Percentiles rank a stretch among this genome's conserved stretches.
These are phyloP conservation scores for Nicotiana noctiflora DNA, from an alignment of 257 asterid species.

Conservation along the genomic window DNA sequence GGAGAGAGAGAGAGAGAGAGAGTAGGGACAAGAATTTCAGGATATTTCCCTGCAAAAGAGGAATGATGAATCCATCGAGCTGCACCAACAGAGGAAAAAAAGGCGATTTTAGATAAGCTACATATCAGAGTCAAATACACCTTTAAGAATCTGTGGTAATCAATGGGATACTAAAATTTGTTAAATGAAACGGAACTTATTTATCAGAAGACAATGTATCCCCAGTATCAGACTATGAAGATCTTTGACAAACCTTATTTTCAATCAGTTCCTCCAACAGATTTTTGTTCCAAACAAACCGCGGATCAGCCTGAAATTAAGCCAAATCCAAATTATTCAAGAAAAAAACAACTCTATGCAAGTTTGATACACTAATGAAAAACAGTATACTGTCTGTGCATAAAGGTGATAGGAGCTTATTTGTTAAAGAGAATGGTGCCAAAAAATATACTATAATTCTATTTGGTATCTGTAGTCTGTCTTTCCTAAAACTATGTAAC, in stretches of 20 bases:
- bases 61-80: slow-evolving; percentile 88
- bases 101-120: background rate
- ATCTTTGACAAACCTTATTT: slow-evolving; percentile 56
- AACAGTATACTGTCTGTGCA: background rate
- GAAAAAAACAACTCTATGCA: background rate
- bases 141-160: background rate
- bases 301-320: slow-evolving; percentile 84
- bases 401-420: background rate
- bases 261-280: slow-evolving; percentile 89
- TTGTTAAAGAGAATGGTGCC: background rate
- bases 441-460: background rate
- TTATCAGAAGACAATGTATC: background rate
- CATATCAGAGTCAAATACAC: background rate
- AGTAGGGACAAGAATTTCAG: slow-evolving; percentile 22
- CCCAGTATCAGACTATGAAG: background rate
- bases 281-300: slow-evolving; percentile 92
- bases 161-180: background rate
- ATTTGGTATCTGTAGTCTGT: background rate
- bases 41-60: slow-evolving; percentile 97
- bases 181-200: slow-evolving; percentile 11
- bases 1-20: background rate
- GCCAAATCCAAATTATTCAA: slow-evolving; percentile 10
- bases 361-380: background rate
- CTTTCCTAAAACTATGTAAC: background rate
- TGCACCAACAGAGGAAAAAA: slow-evolving; percentile 39